Base-by-base conservation (phyloP, 2,329 filamentous ascomycete genomes). In the Colletotrichum cereale region DNA sequence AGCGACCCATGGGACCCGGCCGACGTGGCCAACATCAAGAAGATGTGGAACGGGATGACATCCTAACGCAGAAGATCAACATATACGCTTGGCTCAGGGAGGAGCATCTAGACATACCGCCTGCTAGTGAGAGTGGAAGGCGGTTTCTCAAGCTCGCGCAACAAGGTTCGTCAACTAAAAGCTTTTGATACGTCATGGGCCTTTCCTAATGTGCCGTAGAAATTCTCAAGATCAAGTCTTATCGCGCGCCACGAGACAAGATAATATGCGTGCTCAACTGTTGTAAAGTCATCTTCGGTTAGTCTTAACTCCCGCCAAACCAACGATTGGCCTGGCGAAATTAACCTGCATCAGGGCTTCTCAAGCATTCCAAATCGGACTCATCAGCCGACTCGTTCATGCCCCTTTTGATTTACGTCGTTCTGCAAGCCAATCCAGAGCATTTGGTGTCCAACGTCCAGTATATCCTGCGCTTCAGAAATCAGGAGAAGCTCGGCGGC, bases 271-370 rank as follows among this genome's bases (percentile, higher is more conserved):
- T 98, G 56, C 84, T 99, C 67, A 99, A 99, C 82, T 98, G 95
- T 84, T 99, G 96, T 89, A 99, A 99, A 83, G 97, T 99, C 74
- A 98, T 99, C 74, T 98, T 99, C 81, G 96, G 93, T 94, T 82
- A 75, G 87, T 76, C 21, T 26, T 5, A 11, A 8, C 7, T 40
- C n/a, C 5, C 21, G 5, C 1, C 4, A 3, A 7, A 7, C 14
- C 7, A 14, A 2, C 1, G 12, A 12, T 60, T 7, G 26, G 63
- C 64, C n/a, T 21, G 6, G 16, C n/a, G 2, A 38, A 38, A 73
- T 73, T 60, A 62, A 62, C 36, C 21, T 34, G 16, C 5, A 36
- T 26, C 66, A 93, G 92, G 96, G 24, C 90, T 97, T 60, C 85
- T 99, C 63, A 95, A 96, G 75, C 97, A 98, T 79, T 91, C 94